Evolutionary conservation across 2,329 filamentous ascomycete genomes (phyloP).

Genomic region (Colletotrichum sp.): DNA sequence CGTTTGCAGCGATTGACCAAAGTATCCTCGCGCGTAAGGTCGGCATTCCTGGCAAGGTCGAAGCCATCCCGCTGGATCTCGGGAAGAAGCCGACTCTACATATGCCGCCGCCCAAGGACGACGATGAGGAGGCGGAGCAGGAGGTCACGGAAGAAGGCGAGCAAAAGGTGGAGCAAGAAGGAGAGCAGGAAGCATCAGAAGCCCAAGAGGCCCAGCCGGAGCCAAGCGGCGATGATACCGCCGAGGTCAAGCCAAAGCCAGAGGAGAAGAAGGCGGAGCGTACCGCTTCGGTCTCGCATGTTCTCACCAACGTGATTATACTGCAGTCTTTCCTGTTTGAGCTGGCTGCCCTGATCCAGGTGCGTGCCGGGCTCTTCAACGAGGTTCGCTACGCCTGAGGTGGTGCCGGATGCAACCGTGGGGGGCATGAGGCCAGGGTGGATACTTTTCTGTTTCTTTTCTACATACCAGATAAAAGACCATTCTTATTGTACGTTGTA

Average conservation of each 20-base stretch:
- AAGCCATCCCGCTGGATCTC: conserved; percentile 53
- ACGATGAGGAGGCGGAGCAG: conserved; percentile 29
- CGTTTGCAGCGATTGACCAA: conserved; percentile 69
- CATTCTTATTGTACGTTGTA: background rate
- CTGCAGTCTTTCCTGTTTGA: conserved; percentile 83
- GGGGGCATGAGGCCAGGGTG: background rate
- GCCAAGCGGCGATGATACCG: conserved; percentile 19
- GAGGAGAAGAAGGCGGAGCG: conserved; percentile 30
- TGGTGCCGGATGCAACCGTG: background rate
- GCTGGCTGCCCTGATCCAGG: conserved; percentile 75
- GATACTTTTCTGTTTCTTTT: background rate
- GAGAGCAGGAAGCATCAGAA: conserved; percentile 13
- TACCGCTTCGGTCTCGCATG: conserved; percentile 74
- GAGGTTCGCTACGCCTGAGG: conserved; percentile 68
- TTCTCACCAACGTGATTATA: conserved; percentile 80
- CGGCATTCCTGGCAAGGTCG: conserved; percentile 49
- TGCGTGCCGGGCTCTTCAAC: conserved; percentile 76
- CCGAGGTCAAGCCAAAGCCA: conserved; percentile 27
- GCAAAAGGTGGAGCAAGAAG: conserved; percentile 22
- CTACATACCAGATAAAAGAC: background rate
- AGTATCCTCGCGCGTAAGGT: conserved; percentile 63
- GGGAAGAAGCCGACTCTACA: conserved; percentile 31
- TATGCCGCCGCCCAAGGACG: conserved; percentile 21
- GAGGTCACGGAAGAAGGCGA: conserved; percentile 27
- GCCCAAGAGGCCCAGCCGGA: conserved; percentile 21